Conservation (phyloP, 306 rosid species). For the Argentina anserina region DNA sequence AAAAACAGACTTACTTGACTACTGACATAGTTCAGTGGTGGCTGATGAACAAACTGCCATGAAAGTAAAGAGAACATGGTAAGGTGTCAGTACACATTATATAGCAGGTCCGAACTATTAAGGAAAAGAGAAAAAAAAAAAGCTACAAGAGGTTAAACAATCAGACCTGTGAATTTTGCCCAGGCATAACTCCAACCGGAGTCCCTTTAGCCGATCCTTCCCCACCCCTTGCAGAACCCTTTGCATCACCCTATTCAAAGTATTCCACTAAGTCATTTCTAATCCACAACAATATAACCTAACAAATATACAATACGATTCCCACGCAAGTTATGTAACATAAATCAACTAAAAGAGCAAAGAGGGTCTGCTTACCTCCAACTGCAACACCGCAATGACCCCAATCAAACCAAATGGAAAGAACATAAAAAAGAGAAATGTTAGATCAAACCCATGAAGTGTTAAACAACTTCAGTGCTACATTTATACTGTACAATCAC, state of each 20-base stretch:
- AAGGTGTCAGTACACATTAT: slow-evolving; percentile 13
- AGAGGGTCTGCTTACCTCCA: slow-evolving; percentile 59
- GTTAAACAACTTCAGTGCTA: not conserved
- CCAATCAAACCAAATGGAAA: slow-evolving; percentile 27
- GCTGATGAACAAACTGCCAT: slow-evolving; percentile 63
- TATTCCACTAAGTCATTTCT: not conserved
- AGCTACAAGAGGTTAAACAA: slow-evolving; percentile 19
- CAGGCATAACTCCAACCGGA: slow-evolving; percentile 45
- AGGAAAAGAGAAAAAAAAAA: not conserved
- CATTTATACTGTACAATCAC: not conserved
- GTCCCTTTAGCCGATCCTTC: slow-evolving; percentile 71
- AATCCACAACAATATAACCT: not conserved
- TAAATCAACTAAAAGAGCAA: not conserved
- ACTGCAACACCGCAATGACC: slow-evolving; percentile 39
- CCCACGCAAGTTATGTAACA: not conserved
- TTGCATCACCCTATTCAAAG: slow-evolving; percentile 63
- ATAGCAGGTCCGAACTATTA: not conserved
- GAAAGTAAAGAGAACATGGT: slow-evolving; percentile 17
- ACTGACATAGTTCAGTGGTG: slow-evolving; percentile 54
- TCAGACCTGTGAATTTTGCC: slow-evolving; percentile 67
- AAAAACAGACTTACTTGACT: slow-evolving; percentile 56
- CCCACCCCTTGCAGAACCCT: slow-evolving; percentile 76
- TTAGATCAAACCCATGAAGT: slow-evolving; percentile 24
- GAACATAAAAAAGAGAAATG: slow-evolving; percentile 14
- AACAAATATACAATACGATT: slow-evolving; percentile 4